phyloP scores from a whole-genome alignment of 805 yeast genomes.

The Candida sanyiensis region DNA sequence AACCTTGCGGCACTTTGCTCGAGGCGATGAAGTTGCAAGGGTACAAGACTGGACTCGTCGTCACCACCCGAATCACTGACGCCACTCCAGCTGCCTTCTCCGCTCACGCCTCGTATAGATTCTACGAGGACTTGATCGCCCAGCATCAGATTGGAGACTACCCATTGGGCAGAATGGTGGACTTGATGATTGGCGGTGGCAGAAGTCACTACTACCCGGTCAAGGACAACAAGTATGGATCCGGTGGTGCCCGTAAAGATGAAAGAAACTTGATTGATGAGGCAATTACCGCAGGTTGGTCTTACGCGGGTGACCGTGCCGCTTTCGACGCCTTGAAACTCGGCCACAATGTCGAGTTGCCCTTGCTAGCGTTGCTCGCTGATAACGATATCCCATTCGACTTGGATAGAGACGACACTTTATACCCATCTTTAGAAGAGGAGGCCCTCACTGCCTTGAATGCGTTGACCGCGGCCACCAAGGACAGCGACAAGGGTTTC shows the following conservation, averaged over 20 bases:
- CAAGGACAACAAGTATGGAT: slow-evolving; percentile 27
- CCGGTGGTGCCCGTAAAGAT: slow-evolving; percentile 62
- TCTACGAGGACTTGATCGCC: slow-evolving; percentile 81
- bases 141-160: slow-evolving; percentile 80
- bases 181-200: slow-evolving; percentile 88
- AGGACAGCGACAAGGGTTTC: slow-evolving; percentile 75
- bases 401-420: slow-evolving; percentile 58
- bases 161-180: slow-evolving; percentile 74
- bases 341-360: slow-evolving; percentile 65
- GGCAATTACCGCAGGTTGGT: slow-evolving; percentile 59
- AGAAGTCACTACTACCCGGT: slow-evolving; percentile 72
- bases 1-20: slow-evolving; percentile 83
- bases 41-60: slow-evolving; percentile 82
- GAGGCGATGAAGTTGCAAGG: slow-evolving; percentile 85
- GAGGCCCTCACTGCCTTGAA: slow-evolving; percentile 69
- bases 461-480: slow-evolving; percentile 60
- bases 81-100: slow-evolving; percentile 94
- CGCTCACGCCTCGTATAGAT: slow-evolving; percentile 70
- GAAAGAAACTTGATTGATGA: slow-evolving; percentile 59
- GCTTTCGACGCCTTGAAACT: slow-evolving; percentile 50
- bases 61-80: slow-evolving; percentile 87
- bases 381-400: slow-evolving; percentile 80
- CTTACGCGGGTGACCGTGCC: slow-evolving; percentile 51
- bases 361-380: slow-evolving; percentile 72
- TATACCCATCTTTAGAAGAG: slow-evolving; percentile 74